These are phyloP conservation scores for Sclerotinia subarctica DNA, from an alignment of 2,329 filamentous ascomycete genomes.

Conservation along the genomic window DNA sequence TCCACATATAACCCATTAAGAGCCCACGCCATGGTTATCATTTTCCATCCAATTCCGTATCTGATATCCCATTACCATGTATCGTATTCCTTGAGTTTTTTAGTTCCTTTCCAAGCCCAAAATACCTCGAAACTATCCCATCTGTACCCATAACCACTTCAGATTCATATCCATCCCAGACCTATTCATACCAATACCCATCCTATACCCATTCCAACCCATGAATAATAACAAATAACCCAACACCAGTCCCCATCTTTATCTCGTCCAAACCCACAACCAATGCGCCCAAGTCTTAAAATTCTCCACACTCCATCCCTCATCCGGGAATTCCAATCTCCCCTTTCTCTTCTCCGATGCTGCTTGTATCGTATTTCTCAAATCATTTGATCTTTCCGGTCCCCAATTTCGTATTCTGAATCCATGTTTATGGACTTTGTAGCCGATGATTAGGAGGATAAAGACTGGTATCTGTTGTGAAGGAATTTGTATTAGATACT, in stretches of 20 bases:
- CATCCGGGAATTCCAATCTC: conserved; percentile 39
- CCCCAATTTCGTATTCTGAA: conserved; percentile 37
- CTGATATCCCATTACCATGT: not conserved
- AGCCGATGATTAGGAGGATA: conserved; percentile 38
- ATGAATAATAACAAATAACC: no score
- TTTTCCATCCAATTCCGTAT: not conserved
- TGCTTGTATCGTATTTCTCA: conserved; percentile 40
- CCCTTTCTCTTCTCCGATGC: conserved; percentile 37
- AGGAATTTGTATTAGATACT: not conserved
- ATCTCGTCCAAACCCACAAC: conserved; percentile 41
- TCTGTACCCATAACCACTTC: no score
- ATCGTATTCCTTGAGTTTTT: not conserved
- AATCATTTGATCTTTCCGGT: conserved; percentile 38
- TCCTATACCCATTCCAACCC: not conserved
- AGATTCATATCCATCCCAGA: not conserved
- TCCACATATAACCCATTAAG: not conserved
- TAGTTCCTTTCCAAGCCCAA: not conserved
- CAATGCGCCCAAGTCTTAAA: conserved; percentile 33
- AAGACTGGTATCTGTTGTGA: conserved; percentile 38
- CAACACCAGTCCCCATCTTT: not conserved
- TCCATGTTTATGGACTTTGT: conserved; percentile 40
- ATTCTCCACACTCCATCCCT: conserved; percentile 37
- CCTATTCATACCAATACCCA: not conserved
- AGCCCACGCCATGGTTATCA: not conserved
- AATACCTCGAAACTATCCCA: not conserved